phyloP scores from a whole-genome alignment of 495 filamentous ascomycete species.

The Tuber microsphaerosporum region DNA sequence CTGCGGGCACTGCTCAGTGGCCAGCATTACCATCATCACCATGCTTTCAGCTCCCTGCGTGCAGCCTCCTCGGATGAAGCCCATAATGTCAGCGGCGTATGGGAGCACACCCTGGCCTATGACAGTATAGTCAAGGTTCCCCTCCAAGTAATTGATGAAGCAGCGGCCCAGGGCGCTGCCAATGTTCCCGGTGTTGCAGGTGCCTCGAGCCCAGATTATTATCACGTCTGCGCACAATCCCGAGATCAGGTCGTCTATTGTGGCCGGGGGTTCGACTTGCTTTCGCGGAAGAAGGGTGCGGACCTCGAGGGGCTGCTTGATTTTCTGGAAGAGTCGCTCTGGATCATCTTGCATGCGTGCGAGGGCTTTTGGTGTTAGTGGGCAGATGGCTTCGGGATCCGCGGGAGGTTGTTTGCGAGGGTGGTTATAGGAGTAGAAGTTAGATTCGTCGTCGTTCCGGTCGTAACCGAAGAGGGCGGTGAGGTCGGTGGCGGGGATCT shows the following conservation, averaged over 20 bases:
- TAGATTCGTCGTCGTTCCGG: background rate
- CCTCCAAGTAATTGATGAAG: constrained; percentile 35
- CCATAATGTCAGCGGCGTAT: constrained; percentile 9
- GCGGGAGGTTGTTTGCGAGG: background rate
- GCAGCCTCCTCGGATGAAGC: constrained; percentile 16
- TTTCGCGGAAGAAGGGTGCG: background rate
- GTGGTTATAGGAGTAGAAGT: background rate
- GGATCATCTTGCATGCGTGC: background rate
- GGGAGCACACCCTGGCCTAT: constrained; percentile 26
- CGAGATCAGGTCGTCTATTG: constrained; percentile 18
- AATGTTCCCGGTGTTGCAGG: constrained; percentile 43
- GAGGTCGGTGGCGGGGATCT: background rate
- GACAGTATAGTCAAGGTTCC: background rate
- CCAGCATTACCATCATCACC: constrained; percentile 10
- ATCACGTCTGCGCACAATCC: constrained; percentile 30
- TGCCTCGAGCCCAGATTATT: constrained; percentile 44
- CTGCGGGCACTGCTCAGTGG: constrained; percentile 14
- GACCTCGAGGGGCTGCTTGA: background rate
- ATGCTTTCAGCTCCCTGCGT: constrained; percentile 13
- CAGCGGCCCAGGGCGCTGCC: constrained; percentile 40
- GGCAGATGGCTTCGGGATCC: background rate
- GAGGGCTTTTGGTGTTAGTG: background rate
- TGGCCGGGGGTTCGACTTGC: background rate
- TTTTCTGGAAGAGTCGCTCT: background rate
- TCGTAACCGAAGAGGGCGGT: background rate